phyloP scores from a whole-genome alignment of 139 green algal genomes.

The Chlamydomonas urium region DNA sequence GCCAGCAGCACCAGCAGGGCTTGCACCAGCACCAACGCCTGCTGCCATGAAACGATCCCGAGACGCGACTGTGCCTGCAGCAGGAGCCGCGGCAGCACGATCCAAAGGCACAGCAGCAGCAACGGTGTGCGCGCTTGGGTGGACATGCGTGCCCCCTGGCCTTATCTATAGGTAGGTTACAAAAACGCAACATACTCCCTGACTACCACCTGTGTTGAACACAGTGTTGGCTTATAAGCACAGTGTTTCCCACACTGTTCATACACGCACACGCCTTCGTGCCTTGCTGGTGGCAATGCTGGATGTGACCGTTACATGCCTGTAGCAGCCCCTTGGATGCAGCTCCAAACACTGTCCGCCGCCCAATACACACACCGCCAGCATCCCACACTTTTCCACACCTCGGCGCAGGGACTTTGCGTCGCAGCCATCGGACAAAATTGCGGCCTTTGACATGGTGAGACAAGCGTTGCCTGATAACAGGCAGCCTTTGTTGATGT shows the following conservation, averaged over 20 bases:
- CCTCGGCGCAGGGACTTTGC: conserved; percentile 24
- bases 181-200: background rate
- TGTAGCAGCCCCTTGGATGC: background rate
- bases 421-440: conserved; percentile 28
- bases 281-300: background rate
- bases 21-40: too few relatives aligned
- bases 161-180: conserved; percentile 39
- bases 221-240: background rate
- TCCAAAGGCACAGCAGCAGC: too few relatives aligned
- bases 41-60: too few relatives aligned
- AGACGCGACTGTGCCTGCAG: too few relatives aligned
- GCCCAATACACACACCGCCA: too few relatives aligned
- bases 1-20: too few relatives aligned
- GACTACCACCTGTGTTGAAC: background rate
- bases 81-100: too few relatives aligned
- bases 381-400: too few relatives aligned
- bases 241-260: background rate
- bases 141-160: conserved; percentile 31
- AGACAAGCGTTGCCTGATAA: background rate
- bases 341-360: background rate
- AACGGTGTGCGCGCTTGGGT: conserved; percentile 18
- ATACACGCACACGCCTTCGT: background rate
- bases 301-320: background rate
- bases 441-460: conserved; percentile 65
- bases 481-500: background rate